Evolutionary conservation across 331 rosid genomes (phyloP).

Genomic region (Ulmus americana): DNA sequence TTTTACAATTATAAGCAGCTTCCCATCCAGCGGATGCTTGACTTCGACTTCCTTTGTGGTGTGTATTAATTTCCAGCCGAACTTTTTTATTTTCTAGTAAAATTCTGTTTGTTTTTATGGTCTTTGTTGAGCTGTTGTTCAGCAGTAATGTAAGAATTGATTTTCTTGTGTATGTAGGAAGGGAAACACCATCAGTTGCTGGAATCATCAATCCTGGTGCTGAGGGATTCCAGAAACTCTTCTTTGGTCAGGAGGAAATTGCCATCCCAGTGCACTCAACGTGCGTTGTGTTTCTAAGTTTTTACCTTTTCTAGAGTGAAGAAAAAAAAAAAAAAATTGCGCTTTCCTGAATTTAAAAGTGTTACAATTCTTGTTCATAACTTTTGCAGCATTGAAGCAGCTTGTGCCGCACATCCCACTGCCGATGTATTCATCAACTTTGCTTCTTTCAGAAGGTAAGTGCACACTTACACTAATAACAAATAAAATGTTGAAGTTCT

Average conservation of each 20-base stretch:
- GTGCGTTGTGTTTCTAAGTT: slow-evolving; percentile 32
- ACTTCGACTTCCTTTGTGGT: slow-evolving; percentile 99
- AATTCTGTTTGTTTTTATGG: background rate
- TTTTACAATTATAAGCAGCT: slow-evolving; percentile 98
- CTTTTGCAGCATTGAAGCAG: slow-evolving; percentile 79
- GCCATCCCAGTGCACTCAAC: slow-evolving; percentile 93
- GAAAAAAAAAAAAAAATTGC: background rate
- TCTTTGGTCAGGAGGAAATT: slow-evolving; percentile 96
- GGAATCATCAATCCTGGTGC: slow-evolving; percentile 95
- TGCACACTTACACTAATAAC: slow-evolving; percentile 13
- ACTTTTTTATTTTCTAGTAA: slow-evolving; percentile 1
- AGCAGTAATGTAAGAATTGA: background rate
- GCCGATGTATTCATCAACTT: slow-evolving; percentile 98
- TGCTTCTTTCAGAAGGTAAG: slow-evolving; percentile 88
- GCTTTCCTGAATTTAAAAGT: slow-evolving; percentile 23
- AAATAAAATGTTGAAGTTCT: background rate
- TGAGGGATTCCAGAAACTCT: slow-evolving; percentile 96
- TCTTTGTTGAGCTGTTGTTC: background rate
- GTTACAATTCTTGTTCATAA: slow-evolving; percentile 17
- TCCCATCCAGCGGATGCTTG: slow-evolving; percentile 97
- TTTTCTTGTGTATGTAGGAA: slow-evolving; percentile 36
- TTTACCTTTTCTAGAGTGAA: background rate
- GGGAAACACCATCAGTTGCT: slow-evolving; percentile 98
- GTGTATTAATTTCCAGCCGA: slow-evolving; percentile 18
- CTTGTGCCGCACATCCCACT: slow-evolving; percentile 94